These are phyloP conservation scores for Cyclotella choctawhatcheeana DNA, from an alignment of 108 stramenopile genomes.

Conservation along the genomic window DNA sequence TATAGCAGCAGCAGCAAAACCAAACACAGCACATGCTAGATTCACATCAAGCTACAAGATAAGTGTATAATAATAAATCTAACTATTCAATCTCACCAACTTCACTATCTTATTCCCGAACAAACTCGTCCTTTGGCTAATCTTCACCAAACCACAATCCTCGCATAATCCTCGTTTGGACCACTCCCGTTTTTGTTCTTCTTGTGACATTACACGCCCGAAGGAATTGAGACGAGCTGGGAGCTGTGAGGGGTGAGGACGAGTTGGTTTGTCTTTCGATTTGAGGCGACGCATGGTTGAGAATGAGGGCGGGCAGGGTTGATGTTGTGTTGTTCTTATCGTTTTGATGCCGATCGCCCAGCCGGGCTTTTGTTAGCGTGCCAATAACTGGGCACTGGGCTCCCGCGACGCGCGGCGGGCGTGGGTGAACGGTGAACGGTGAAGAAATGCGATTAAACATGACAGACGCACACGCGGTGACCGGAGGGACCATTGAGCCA, in stretches of 20 bases:
- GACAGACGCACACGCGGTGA: too few species aligned
- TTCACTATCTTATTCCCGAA: slow-evolving; percentile 9
- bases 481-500: too few species aligned
- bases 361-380: too few species aligned
- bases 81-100: slow-evolving; percentile 4
- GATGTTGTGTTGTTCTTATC: too few species aligned
- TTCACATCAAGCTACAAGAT: slow-evolving; percentile 3
- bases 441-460: too few species aligned
- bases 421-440: too few species aligned
- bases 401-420: too few species aligned
- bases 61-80: not conserved
- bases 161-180: slow-evolving; percentile 13
- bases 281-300: not conserved
- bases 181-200: slow-evolving; percentile 3
- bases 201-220: slow-evolving; percentile 12
- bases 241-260: slow-evolving; percentile 8
- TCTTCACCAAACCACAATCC: slow-evolving; percentile 19
- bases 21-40: not conserved
- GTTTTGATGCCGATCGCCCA: too few species aligned
- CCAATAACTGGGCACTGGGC: too few species aligned
- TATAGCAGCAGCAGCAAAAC: too few species aligned
- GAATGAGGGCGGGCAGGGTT: too few species aligned
- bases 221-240: not conserved
- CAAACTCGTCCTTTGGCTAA: not conserved
- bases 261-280: not conserved